Percentiles rank a stretch among this genome's conserved stretches.
Conservation (phyloP, 2,329 filamentous ascomycete species). For the Cladorrhinum sp. region DNA sequence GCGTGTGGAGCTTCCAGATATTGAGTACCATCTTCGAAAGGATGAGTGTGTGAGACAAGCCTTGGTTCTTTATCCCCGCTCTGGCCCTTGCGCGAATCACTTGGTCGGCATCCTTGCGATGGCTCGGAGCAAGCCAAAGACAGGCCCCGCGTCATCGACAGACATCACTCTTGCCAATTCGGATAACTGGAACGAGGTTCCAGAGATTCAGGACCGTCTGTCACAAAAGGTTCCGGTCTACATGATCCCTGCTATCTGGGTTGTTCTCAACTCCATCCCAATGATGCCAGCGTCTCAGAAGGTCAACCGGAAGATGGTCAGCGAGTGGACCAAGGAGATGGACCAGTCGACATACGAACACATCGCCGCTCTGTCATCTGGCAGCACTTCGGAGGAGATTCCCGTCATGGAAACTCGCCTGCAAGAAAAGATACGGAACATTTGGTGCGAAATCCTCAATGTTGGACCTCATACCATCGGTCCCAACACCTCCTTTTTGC, state of each 20-base stretch:
- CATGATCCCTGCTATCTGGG: conserved; percentile 10
- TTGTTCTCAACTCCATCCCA: background rate
- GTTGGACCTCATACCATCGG: background rate
- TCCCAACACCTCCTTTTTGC: background rate
- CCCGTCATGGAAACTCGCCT: background rate
- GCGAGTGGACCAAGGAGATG: conserved; percentile 3
- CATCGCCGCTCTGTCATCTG: conserved; percentile 1
- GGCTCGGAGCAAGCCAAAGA: conserved; percentile 1
- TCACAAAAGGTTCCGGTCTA: conserved; percentile 5
- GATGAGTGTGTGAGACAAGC: background rate
- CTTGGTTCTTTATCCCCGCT: conserved; percentile 1
- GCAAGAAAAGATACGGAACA: background rate
- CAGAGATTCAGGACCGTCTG: background rate
- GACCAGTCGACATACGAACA: conserved; percentile 5
- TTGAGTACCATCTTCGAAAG: conserved; percentile 5
- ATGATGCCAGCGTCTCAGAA: background rate
- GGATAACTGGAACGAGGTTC: conserved; percentile 5
- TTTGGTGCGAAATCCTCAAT: background rate
- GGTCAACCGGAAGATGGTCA: conserved; percentile 9
- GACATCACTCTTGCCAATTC: conserved; percentile 9
- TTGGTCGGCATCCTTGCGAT: conserved; percentile 1
- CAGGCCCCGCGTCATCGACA: conserved; percentile 3
- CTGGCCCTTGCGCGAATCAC: conserved; percentile 1
- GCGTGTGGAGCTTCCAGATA: conserved; percentile 4
- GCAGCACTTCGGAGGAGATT: background rate